These are phyloP conservation scores for Blastobotrys mokoenaii DNA, from an alignment of 805 yeast species.

Conservation along the genomic window DNA sequence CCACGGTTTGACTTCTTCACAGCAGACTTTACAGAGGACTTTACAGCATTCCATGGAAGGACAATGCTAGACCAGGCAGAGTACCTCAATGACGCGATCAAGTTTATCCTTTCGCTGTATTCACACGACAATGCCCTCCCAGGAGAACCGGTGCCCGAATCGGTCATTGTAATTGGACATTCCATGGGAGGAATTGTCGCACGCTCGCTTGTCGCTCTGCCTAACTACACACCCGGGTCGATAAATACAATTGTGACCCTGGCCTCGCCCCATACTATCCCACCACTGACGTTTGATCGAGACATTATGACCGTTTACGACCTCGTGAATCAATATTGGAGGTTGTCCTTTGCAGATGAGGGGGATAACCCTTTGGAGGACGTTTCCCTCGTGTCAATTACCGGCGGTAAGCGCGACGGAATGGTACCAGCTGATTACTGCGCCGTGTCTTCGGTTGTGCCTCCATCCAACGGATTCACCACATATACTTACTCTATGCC, in stretches of 20 bases:
- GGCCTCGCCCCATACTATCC: conserved; percentile 82
- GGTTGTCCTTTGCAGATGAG: conserved; percentile 43
- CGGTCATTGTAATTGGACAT: conserved; percentile 77
- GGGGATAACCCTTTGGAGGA: conserved; percentile 37
- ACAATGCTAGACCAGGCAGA: conserved; percentile 91
- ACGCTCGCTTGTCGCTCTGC: conserved; percentile 67
- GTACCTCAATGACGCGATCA: conserved; percentile 76
- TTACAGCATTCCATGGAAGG: conserved; percentile 91
- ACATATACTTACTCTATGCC: conserved; percentile 80
- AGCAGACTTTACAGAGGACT: conserved; percentile 90
- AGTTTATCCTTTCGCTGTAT: conserved; percentile 64
- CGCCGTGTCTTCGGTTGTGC: conserved; percentile 56
- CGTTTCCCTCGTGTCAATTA: conserved; percentile 67
- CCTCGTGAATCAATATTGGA: conserved; percentile 71
- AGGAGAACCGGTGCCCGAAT: conserved; percentile 34
- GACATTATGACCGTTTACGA: conserved; percentile 67
- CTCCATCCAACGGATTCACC: conserved; percentile 68
- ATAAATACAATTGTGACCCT: conserved; percentile 75
- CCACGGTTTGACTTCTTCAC: conserved; percentile 60
- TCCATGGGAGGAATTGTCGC: conserved; percentile 97
- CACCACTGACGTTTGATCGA: conserved; percentile 89
- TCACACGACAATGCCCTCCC: neutral
- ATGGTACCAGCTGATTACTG: conserved; percentile 87
- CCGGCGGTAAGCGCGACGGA: conserved; percentile 73
- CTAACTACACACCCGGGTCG: conserved; percentile 60